These are phyloP conservation scores for Trichoderma sp. DNA, from an alignment of 2,329 filamentous ascomycete genomes.

Conservation along the genomic window DNA sequence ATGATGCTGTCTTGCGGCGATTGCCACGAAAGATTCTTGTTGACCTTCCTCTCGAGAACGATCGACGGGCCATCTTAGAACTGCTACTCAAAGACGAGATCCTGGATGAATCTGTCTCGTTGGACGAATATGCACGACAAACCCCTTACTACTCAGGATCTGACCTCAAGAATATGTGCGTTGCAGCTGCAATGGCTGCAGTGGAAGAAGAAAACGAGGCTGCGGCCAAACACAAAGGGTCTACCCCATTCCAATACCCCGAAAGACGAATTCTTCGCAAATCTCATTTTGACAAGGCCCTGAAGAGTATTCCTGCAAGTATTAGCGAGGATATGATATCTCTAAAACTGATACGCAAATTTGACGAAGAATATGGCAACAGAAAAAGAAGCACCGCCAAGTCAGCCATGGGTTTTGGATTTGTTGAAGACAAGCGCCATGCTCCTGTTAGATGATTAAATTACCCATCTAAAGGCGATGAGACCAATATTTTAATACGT, in stretches of 20 bases:
- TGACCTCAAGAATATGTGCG: slow-evolving; percentile 81
- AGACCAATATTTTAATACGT: not conserved
- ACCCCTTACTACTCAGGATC: slow-evolving; percentile 82
- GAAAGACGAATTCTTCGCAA: slow-evolving; percentile 57
- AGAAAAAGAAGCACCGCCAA: slow-evolving; percentile 66
- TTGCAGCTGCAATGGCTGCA: slow-evolving; percentile 77
- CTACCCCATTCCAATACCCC: slow-evolving; percentile 63
- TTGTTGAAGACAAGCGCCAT: slow-evolving; percentile 43
- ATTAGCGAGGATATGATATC: slow-evolving; percentile 93
- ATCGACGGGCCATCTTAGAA: slow-evolving; percentile 69
- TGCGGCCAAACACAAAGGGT: slow-evolving; percentile 44
- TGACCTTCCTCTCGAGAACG: slow-evolving; percentile 69
- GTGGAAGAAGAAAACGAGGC: slow-evolving; percentile 70
- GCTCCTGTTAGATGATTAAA: slow-evolving; percentile 10
- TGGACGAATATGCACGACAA: slow-evolving; percentile 64
- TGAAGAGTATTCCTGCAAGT: slow-evolving; percentile 87
- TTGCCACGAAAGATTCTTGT: slow-evolving; percentile 73
- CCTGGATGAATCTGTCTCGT: slow-evolving; percentile 63
- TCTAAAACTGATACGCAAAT: slow-evolving; percentile 84
- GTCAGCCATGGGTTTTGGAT: slow-evolving; percentile 63
- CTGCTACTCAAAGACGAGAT: slow-evolving; percentile 73
- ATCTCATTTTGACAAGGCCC: slow-evolving; percentile 81
- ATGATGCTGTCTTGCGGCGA: slow-evolving; percentile 81
- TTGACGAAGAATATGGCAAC: slow-evolving; percentile 94
- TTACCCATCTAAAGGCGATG: not conserved